phyloP scores from a whole-genome alignment of 1,139 yeast genomes.

The Nematodospora anomalae region DNA sequence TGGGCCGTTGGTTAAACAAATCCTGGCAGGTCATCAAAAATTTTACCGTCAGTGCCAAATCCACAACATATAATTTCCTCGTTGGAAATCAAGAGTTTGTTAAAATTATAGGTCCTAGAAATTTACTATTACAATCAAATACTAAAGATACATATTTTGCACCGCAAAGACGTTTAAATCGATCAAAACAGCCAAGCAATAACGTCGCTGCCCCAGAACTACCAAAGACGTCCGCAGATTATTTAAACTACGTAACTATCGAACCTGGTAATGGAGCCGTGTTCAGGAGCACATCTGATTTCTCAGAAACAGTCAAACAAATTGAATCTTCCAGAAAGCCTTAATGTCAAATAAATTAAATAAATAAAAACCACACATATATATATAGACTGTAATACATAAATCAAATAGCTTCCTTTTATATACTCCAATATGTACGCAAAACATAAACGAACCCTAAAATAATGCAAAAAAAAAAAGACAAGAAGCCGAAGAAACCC shows the following conservation, averaged over 20 bases:
- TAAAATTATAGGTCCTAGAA: constrained; percentile 56
- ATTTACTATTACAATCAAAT: constrained; percentile 48
- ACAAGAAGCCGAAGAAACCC: background rate
- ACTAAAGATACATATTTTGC: constrained; percentile 11
- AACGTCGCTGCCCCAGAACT: background rate
- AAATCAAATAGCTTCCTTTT: background rate
- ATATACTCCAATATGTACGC: background rate
- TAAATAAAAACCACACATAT: constrained; percentile 1
- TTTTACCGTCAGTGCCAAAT: constrained; percentile 3
- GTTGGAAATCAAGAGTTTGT: constrained; percentile 43
- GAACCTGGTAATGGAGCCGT: constrained; percentile 38
- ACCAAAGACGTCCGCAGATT: constrained; percentile 31
- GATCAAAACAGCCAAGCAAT: background rate
- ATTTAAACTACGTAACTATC: constrained; percentile 46
- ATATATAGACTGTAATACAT: background rate
- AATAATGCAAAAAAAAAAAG: background rate
- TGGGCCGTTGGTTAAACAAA: background rate
- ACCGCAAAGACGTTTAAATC: constrained; percentile 5
- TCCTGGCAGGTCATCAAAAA: constrained; percentile 1
- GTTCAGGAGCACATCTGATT: constrained; percentile 46
- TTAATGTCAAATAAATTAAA: constrained; percentile 3
- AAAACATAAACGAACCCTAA: no score
- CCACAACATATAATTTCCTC: constrained; percentile 19
- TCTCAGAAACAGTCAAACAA: constrained; percentile 37
- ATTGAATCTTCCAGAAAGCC: constrained; percentile 16